Conservation (phyloP, 179 eudicot genomes). For the Silene noctiflora region DNA sequence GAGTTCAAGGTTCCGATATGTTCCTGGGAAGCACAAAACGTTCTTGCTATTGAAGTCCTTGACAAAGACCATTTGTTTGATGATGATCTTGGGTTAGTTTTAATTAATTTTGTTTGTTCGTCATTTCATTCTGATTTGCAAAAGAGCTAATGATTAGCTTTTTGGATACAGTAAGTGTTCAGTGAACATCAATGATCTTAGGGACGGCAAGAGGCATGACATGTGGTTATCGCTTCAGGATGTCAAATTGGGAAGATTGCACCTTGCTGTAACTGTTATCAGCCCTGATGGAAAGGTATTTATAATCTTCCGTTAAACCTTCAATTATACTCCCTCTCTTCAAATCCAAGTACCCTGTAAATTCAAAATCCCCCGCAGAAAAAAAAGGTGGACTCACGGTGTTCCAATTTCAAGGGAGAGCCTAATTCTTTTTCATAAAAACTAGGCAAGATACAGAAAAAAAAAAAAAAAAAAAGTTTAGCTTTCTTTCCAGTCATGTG, state of each 20-base stretch:
- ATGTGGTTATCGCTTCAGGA: constrained; percentile 79
- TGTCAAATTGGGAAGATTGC: constrained; percentile 77
- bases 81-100: constrained; percentile 34
- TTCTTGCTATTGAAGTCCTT: constrained; percentile 29
- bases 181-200: constrained; percentile 51
- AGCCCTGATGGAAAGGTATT: constrained; percentile 56
- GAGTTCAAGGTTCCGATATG: constrained; percentile 35
- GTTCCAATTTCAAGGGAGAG: no score
- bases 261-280: constrained; percentile 73
- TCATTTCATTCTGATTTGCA: not conserved
- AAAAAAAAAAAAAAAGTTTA: no score
- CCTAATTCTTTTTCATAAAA: no score
- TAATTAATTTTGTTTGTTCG: not conserved
- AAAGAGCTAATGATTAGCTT: constrained; percentile 3
- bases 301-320: no score
- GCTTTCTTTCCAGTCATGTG: no score
- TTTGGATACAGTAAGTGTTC: constrained; percentile 61
- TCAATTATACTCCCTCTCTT: no score
- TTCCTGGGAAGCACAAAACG: constrained; percentile 34
- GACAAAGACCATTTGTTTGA: constrained; percentile 38
- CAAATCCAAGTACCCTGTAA: no score
- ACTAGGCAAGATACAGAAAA: no score
- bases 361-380: no score
- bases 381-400: no score
- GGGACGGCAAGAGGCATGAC: constrained; percentile 87